Conservation (phyloP, 164 flowering plant genomes). For the Vitis cinerea region DNA sequence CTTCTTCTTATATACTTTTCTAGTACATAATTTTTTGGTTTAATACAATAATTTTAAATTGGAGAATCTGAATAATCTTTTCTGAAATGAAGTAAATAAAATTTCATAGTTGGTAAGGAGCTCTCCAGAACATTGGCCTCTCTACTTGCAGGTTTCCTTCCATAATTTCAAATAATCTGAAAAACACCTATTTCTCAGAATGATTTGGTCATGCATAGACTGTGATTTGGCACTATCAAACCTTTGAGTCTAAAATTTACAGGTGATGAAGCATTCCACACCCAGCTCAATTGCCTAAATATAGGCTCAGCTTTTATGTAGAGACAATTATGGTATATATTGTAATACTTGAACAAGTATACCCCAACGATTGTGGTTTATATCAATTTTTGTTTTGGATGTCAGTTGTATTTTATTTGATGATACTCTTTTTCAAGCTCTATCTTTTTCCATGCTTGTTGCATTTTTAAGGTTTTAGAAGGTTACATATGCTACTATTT, state of each 20-base stretch:
- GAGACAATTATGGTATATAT: neutral
- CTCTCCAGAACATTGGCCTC: no score
- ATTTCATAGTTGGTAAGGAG: no score
- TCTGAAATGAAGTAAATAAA: no score
- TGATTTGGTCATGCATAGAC: neutral
- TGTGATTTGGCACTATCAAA: neutral
- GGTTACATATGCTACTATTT: slow-evolving; percentile 8
- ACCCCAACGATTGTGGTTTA: neutral
- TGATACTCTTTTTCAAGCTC: neutral
- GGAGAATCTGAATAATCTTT: no score
- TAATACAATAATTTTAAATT: no score
- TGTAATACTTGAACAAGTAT: neutral
- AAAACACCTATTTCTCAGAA: no score
- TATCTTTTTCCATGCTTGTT: neutral
- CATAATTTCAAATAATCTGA: no score
- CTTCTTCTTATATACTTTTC: no score
- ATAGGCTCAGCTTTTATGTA: neutral
- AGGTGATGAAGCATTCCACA: neutral
- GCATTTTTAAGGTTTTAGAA: neutral
- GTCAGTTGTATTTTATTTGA: neutral
- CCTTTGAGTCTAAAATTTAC: neutral
- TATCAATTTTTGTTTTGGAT: neutral
- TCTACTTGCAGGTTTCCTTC: no score
- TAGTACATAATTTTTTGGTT: no score
- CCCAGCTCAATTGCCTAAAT: neutral